Evolutionary conservation across 2,329 filamentous ascomycete genomes (phyloP), one percentile per base, ranked within the genome.

Genomic region (Capronia americana): DNA sequence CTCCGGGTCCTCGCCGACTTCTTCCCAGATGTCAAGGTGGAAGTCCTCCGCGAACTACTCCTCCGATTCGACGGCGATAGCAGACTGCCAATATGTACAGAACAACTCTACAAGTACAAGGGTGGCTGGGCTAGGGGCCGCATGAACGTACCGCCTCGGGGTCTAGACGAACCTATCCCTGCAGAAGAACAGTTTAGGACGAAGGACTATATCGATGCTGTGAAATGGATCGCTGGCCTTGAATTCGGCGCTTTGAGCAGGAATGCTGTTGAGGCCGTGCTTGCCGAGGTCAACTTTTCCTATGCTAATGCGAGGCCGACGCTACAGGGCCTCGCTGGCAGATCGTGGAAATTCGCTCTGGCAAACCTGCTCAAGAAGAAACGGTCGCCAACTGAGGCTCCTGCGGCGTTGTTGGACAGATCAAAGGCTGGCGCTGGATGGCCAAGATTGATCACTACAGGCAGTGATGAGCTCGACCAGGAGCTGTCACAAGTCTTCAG

Each of bases 31-130:
- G 75, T 83, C 50, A 78, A 78, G 57, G 72, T 80, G 61, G 81
- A 83, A 65, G 81, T 83, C 4, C 80, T 83, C 50, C 79, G 81
- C 6, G 81, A 83, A 71, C 69, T 83, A 30, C 74, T 83, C 23
- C 70, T 77, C 4, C 78, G 78, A 12, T 83, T 83, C 68, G 80
- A 82, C 66, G 81, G 80, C 11, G 73, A 79, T 54, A 83, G 81
- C 66, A 75, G 80, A 59, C 71, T 83, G 8, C 77, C 82, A 57
- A 77, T 83, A 34, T 82, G 79, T 61, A 79, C 80, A 8, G 81
- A 83, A 66, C 80, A 83, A 73, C 73, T 83, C 6, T 71, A 83
- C 55, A 77, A 79, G 48, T 76, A 83, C 68, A 80, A 81, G 66
- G 74, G 78, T 51, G 76, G 80, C 71, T 83, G 81, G 81, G 80